Base-by-base conservation (phyloP, 2,329 filamentous ascomycete genomes). In the Monosporascus sp. region DNA sequence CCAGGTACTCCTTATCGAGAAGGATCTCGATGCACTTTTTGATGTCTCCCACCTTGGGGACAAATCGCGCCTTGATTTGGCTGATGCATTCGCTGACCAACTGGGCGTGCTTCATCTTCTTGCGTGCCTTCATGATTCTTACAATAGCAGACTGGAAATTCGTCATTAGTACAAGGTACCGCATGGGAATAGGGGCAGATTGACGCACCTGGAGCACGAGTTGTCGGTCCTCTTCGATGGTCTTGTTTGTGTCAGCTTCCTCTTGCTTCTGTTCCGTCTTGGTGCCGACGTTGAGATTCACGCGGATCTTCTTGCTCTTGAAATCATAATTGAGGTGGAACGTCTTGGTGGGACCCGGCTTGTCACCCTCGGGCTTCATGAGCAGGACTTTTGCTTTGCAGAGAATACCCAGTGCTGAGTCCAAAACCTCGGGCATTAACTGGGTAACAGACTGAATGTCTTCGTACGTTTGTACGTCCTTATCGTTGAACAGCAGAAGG, bases 1-100 rank as follows among this genome's bases (percentile, higher is more conserved):
- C 94, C 48, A 99, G 83, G 67, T 99, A 99, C 72, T 99, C 94
- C 79, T 99, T 99, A 78, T 99, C 94, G 60, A 99, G 86, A 41
- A 99, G 80, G 60, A 96, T 96, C 73, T 99, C 94, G 70, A 99
- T 97, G 73, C 94, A 97, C 78, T 97, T 99, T 79, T 99, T 99
- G 82, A 99, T 99, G 64, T 99, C 94, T 17, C 84, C 80, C 31
- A 99, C 82, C 75, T 96, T 96, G 41, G 94, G 94, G 54, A 91
- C 86, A 73, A 99, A 99, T 41, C 94, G 89, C 43, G 85, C 86
- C 70, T 89, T 90, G 71, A 99, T 97, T 73, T 97, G 94, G 67
- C 87, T 88, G 70, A 99, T 97, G 24, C 92, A 95, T 74, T 99
- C 94, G 67, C 90, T 87, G 52, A 99, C 91, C 14, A 99, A 86